These are phyloP conservation scores for Prototheca cutis DNA, from an alignment of 163 green algal species.

Conservation along the genomic window DNA sequence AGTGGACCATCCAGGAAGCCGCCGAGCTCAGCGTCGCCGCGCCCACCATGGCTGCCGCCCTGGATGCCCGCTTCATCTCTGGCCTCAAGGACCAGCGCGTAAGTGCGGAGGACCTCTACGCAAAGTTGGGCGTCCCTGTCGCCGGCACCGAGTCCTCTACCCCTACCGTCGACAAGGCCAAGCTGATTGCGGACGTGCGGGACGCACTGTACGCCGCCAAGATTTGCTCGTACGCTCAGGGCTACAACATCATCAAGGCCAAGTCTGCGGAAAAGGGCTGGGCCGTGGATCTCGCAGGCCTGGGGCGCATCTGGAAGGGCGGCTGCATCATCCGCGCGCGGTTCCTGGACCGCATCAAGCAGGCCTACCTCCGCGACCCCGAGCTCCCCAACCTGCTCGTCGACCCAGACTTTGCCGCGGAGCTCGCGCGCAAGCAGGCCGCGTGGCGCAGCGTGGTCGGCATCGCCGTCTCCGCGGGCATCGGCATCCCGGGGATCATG, in stretches of 20 bases:
- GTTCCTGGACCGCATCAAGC: conserved; percentile 91
- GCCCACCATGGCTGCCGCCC: conserved; percentile 84
- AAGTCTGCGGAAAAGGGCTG: conserved; percentile 84
- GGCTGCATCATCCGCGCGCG: conserved; percentile 96
- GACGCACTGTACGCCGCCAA: conserved; percentile 91
- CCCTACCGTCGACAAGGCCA: conserved; percentile 68
- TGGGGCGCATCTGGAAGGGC: conserved; percentile 96
- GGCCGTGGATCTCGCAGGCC: conserved; percentile 75
- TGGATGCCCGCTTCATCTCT: conserved; percentile 85
- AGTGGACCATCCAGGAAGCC: conserved; percentile 98
- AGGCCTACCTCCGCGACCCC: conserved; percentile 45
- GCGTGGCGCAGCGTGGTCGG: conserved; percentile 83
- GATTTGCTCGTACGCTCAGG: conserved; percentile 87
- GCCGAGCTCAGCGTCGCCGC: conserved; percentile 85
- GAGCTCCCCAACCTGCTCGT: conserved; percentile 78
- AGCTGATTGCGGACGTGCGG: conserved; percentile 77
- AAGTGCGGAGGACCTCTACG: conserved; percentile 43
- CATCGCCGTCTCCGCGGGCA: conserved; percentile 68
- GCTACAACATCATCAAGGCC: conserved; percentile 94
- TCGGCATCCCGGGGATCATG: conserved; percentile 71
- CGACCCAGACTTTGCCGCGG: conserved; percentile 78
- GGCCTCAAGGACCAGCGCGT: conserved; percentile 85
- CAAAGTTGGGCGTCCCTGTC: conserved; percentile 21
- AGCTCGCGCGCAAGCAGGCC: conserved; percentile 54
- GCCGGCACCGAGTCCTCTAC: neutral